phyloP scores from a whole-genome alignment of 805 yeast genomes.

The Wickerhamiella spandovensis region DNA sequence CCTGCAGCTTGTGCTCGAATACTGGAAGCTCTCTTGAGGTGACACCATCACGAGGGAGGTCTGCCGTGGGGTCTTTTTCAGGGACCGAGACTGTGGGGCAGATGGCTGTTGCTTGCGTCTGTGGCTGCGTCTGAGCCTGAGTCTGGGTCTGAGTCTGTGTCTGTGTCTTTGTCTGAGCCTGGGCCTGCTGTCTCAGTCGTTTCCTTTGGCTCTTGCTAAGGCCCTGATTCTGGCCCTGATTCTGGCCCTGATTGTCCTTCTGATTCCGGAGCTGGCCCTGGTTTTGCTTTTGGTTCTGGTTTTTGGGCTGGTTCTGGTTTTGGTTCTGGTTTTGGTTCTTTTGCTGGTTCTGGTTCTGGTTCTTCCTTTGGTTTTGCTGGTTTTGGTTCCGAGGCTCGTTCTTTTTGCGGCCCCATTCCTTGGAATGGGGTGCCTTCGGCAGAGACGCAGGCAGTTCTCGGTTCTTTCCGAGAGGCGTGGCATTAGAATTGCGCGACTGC shows the following conservation, averaged over 20 bases:
- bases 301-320: not conserved
- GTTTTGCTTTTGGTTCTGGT: not conserved
- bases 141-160: not conserved
- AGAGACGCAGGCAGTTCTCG: not conserved
- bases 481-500: not conserved
- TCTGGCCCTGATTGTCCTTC: not conserved
- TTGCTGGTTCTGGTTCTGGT: not conserved
- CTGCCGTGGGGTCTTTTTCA: no score
- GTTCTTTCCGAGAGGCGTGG: not conserved
- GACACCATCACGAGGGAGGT: not conserved
- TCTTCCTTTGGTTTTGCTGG: not conserved
- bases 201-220: not conserved
- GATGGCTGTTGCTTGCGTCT: no score
- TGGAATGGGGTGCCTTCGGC: not conserved
- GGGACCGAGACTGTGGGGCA: no score
- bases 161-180: not conserved
- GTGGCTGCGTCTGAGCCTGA: no score
- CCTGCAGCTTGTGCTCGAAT: constrained; percentile 72
- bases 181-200: not conserved
- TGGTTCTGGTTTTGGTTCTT: not conserved
- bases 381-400: not conserved
- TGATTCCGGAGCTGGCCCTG: no score
- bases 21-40: not conserved
- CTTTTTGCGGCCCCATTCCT: no score
- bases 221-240: no score